Evolutionary conservation across 2,329 filamentous ascomycete genomes (phyloP).

Genomic region (Pestalotiopsis sp.): DNA sequence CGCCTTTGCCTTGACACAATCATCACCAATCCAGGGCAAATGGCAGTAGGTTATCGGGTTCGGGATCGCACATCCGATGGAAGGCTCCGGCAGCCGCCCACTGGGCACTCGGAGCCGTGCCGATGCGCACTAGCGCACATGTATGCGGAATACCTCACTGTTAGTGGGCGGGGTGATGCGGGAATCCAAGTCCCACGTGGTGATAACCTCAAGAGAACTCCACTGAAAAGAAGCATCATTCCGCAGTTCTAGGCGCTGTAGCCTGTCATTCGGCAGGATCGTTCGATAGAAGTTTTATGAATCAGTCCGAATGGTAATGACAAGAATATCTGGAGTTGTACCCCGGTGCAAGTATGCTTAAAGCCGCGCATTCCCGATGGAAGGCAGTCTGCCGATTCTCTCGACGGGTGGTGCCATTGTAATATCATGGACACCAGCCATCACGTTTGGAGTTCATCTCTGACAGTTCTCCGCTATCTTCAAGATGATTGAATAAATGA

Average conservation of each 20-base stretch:
- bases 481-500: not conserved
- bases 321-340: not conserved
- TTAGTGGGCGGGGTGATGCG: not conserved
- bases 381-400: not conserved
- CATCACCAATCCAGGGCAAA: not conserved
- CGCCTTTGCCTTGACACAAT: not conserved
- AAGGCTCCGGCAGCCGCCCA: slow-evolving; percentile 1
- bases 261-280: not conserved
- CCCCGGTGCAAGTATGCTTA: not conserved
- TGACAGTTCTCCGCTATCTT: not conserved
- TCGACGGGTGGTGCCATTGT: not conserved
- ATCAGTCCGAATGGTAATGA: slow-evolving; percentile 2
- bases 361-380: not conserved
- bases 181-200: not conserved
- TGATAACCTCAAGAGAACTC: slow-evolving; percentile 2
- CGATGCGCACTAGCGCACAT: not conserved
- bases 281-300: not conserved
- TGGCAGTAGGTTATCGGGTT: not conserved
- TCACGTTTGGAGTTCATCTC: not conserved
- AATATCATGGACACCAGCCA: no score
- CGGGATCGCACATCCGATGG: slow-evolving; percentile 10
- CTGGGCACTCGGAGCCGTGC: not conserved
- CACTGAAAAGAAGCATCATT: not conserved
- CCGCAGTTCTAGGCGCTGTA: not conserved
- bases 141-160: not conserved